These are phyloP conservation scores for Pichia paraexigua DNA, from an alignment of 805 yeast species.

Conservation along the genomic window DNA sequence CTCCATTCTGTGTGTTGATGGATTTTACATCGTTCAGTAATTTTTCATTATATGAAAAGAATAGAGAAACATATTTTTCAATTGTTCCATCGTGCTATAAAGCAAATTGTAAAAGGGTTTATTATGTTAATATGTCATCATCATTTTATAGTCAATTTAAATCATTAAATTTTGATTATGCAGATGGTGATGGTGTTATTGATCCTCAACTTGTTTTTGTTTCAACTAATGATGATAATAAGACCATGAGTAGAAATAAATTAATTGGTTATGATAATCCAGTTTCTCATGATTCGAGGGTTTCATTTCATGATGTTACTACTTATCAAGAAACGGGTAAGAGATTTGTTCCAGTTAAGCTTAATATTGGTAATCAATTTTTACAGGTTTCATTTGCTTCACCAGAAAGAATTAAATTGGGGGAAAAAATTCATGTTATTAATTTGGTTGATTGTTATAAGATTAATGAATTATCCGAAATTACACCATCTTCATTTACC, in stretches of 20 bases:
- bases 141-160: slow-evolving; percentile 14
- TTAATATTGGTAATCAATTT: slow-evolving; percentile 64
- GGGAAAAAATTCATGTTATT: slow-evolving; percentile 29
- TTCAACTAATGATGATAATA: slow-evolving; percentile 39
- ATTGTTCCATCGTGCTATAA: slow-evolving; percentile 44
- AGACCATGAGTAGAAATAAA: slow-evolving; percentile 36
- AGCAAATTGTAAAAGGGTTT: slow-evolving; percentile 44
- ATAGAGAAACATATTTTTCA: slow-evolving; percentile 16
- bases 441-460: slow-evolving; percentile 36
- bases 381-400: slow-evolving; percentile 47
- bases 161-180: slow-evolving; percentile 5
- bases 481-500: slow-evolving; percentile 34
- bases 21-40: slow-evolving; percentile 58
- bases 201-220: slow-evolving; percentile 28
- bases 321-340: slow-evolving; percentile 41
- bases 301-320: slow-evolving; percentile 43
- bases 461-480: slow-evolving; percentile 33
- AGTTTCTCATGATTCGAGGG: slow-evolving; percentile 42
- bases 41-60: slow-evolving; percentile 8
- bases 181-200: slow-evolving; percentile 1
- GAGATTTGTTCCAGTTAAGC: slow-evolving; percentile 49
- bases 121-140: slow-evolving; percentile 43
- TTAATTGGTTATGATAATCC: slow-evolving; percentile 35
- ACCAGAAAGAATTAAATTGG: slow-evolving; percentile 33
- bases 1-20: slow-evolving; percentile 50